Conservation (phyloP, 2,329 filamentous ascomycete genomes). For the Akanthomyces dipterigenus region DNA sequence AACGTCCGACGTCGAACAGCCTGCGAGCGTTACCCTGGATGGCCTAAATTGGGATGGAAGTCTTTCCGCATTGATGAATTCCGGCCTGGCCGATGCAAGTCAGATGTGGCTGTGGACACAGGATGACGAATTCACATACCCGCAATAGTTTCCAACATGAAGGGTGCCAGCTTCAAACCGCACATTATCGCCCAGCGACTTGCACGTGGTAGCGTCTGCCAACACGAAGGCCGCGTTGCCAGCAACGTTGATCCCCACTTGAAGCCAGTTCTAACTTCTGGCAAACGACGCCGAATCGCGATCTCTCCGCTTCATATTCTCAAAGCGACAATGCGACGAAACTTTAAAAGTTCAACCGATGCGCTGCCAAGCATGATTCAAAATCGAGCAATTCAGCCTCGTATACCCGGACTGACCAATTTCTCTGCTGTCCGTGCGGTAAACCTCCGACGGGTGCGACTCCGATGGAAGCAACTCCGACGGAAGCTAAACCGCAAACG, state of each 20-base stretch:
- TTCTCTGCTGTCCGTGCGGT: not conserved
- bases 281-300: not conserved
- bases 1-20: not conserved
- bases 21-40: not conserved
- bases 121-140: not conserved
- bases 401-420: not conserved
- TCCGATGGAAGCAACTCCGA: slow-evolving; percentile 5
- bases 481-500: slow-evolving; percentile 6
- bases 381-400: not conserved
- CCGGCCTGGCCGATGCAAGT: slow-evolving; percentile 7
- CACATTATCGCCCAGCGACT: too few species aligned
- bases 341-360: too few species aligned
- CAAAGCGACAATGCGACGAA: not conserved
- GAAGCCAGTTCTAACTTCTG: not conserved
- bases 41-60: slow-evolving; percentile 7
- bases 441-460: not conserved
- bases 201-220: too few species aligned
- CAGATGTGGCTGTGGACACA: slow-evolving; percentile 11
- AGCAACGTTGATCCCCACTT: not conserved
- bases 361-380: not conserved
- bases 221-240: too few species aligned
- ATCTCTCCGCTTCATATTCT: not conserved
- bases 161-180: not conserved
- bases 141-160: not conserved
- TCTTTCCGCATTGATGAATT: slow-evolving; percentile 7